Conservation (phyloP, 345 rosid species). For the Turnera subulata region DNA sequence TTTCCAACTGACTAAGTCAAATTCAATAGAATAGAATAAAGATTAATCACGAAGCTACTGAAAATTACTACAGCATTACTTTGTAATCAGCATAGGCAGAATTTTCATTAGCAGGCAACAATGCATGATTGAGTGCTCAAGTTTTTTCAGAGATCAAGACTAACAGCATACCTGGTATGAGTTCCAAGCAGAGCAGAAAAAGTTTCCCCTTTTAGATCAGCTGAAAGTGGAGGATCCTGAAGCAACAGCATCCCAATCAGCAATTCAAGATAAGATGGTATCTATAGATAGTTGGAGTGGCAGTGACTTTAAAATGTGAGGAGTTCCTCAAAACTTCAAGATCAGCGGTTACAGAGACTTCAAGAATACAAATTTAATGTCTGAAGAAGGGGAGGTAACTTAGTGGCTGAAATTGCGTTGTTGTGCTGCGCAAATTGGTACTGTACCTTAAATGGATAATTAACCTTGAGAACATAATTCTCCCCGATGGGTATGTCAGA, state of each 20-base stretch:
- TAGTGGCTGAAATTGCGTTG: neutral
- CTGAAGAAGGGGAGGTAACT: neutral
- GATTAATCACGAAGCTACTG: too few species aligned
- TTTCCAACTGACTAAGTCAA: too few species aligned
- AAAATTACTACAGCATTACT: too few species aligned
- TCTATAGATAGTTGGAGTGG: neutral
- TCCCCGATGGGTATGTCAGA: constrained; percentile 76
- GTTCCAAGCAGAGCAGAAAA: constrained; percentile 82
- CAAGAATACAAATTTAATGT: constrained; percentile 1
- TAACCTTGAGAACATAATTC: constrained; percentile 80
- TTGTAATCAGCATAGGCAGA: neutral
- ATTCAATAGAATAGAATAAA: too few species aligned
- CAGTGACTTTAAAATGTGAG: neutral
- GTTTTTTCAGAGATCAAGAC: neutral
- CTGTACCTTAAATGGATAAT: constrained; percentile 85
- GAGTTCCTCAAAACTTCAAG: constrained; percentile 9
- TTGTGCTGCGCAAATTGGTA: constrained; percentile 6
- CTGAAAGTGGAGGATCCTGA: constrained; percentile 88
- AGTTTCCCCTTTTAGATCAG: constrained; percentile 76
- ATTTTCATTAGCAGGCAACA: neutral
- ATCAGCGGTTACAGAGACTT: constrained; percentile 1
- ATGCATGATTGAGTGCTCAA: neutral
- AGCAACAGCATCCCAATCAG: constrained; percentile 6
- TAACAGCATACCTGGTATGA: constrained; percentile 62
- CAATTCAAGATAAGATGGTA: constrained; percentile 5